A percentile compares a stretch with the other conserved stretches of the same genome.
phyloP scores from a whole-genome alignment of 2,329 filamentous ascomycete species.

The Sporothrix brasiliensis region DNA sequence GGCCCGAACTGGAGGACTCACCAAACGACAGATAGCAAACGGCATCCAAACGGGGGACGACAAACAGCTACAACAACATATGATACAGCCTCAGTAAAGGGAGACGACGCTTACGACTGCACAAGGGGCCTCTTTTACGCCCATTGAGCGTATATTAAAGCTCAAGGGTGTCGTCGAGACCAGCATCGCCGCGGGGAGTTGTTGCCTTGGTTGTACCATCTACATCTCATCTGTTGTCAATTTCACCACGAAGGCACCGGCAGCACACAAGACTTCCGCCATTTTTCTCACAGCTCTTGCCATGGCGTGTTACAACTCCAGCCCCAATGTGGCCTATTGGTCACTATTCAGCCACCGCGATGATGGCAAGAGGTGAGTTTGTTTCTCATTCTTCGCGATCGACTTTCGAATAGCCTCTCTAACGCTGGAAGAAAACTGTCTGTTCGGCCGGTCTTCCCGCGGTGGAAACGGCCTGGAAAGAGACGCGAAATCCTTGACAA shows the following conservation, averaged over 20 bases:
- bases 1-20: not conserved
- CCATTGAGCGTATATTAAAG: not conserved
- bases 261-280: not conserved
- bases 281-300: not conserved
- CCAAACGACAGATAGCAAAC: not conserved
- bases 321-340: conserved; percentile 4
- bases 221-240: not conserved
- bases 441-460: conserved; percentile 19
- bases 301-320: conserved; percentile 15
- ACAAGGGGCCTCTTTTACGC: too few species aligned
- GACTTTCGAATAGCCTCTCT: not conserved
- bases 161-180: conserved; percentile 5
- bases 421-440: conserved; percentile 25
- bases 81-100: not conserved
- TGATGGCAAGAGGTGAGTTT: conserved; percentile 25
- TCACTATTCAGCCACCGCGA: conserved; percentile 4
- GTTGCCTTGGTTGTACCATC: not conserved
- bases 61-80: not conserved
- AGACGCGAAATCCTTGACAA: not conserved
- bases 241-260: not conserved
- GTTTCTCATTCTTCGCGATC: not conserved
- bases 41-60: not conserved
- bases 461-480: conserved; percentile 29
- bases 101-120: not conserved
- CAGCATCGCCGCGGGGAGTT: not conserved